phyloP scores from a whole-genome alignment of 345 rosid genomes.

The Citrus inodora region DNA sequence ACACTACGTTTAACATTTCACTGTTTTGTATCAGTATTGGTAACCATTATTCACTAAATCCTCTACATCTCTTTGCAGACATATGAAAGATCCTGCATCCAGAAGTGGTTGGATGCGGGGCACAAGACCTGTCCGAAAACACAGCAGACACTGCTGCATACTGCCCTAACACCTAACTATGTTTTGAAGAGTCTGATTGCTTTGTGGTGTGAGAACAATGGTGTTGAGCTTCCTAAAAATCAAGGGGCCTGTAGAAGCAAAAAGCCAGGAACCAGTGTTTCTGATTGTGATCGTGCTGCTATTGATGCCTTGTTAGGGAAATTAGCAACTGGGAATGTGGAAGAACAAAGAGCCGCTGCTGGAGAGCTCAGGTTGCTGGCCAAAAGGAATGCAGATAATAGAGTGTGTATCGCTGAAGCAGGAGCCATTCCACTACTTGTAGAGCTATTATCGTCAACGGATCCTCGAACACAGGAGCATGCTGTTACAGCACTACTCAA shows the following conservation, averaged over 20 bases:
- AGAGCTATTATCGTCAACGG: slow-evolving; percentile 72
- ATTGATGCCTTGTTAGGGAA: slow-evolving; percentile 59
- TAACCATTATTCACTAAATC: slow-evolving; percentile 13
- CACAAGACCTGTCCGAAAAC: slow-evolving; percentile 97
- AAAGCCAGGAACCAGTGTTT: slow-evolving; percentile 50
- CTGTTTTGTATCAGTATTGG: slow-evolving; percentile 1
- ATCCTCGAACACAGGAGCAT: slow-evolving; percentile 89
- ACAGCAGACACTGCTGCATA: slow-evolving; percentile 85
- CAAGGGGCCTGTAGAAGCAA: slow-evolving; percentile 60
- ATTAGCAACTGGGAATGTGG: slow-evolving; percentile 57
- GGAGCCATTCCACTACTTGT: slow-evolving; percentile 95
- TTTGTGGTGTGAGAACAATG: slow-evolving; percentile 95
- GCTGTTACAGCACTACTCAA: slow-evolving; percentile 97
- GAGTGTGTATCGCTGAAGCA: slow-evolving; percentile 91
- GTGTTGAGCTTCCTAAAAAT: slow-evolving; percentile 81
- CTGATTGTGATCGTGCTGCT: slow-evolving; percentile 80
- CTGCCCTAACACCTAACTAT: slow-evolving; percentile 85
- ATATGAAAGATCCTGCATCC: slow-evolving; percentile 90
- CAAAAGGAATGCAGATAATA: slow-evolving; percentile 88
- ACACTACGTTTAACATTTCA: neutral
- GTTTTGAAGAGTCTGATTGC: slow-evolving; percentile 90
- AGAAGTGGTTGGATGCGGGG: slow-evolving; percentile 97
- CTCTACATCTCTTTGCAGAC: slow-evolving; percentile 56
- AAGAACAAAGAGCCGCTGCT: slow-evolving; percentile 90
- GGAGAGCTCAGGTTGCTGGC: slow-evolving; percentile 95